Evolutionary conservation across 768 basidiomycete species (phyloP).

Genomic region (Xerocomus potaroensis): DNA sequence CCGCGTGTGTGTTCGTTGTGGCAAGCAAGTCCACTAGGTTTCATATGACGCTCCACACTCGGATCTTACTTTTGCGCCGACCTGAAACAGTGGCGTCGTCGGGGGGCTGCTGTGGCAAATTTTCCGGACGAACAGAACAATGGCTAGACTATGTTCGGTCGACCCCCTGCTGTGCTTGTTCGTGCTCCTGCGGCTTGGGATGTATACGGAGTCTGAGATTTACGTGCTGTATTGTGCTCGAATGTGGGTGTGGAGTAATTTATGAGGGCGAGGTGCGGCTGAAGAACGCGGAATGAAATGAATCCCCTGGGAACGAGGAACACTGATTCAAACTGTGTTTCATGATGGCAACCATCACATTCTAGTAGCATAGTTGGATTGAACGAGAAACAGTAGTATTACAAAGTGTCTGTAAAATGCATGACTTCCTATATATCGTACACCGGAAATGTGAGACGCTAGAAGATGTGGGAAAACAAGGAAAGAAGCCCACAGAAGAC

Average conservation of each 20-base stretch:
- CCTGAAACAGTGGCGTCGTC: slow-evolving; percentile 5
- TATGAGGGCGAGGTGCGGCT: background rate
- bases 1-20: background rate
- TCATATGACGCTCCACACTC: background rate
- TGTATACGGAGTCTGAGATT: background rate
- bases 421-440: slow-evolving; percentile 1
- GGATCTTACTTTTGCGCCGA: slow-evolving; percentile 7
- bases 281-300: background rate
- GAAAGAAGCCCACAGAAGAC: slow-evolving; percentile 11
- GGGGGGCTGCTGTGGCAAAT: too few species aligned
- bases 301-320: background rate
- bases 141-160: too few species aligned
- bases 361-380: too few species aligned
- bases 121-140: too few species aligned
- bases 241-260: background rate
- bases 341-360: too few species aligned
- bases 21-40: background rate
- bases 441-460: background rate
- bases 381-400: background rate
- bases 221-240: background rate
- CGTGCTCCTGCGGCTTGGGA: background rate
- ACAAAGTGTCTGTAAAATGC: slow-evolving; percentile 1
- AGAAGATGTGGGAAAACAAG: background rate
- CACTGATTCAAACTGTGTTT: too few species aligned
- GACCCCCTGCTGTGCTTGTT: background rate